Base-by-base conservation (phyloP, 2,329 filamentous ascomycete genomes). In the Alternaria solani region DNA sequence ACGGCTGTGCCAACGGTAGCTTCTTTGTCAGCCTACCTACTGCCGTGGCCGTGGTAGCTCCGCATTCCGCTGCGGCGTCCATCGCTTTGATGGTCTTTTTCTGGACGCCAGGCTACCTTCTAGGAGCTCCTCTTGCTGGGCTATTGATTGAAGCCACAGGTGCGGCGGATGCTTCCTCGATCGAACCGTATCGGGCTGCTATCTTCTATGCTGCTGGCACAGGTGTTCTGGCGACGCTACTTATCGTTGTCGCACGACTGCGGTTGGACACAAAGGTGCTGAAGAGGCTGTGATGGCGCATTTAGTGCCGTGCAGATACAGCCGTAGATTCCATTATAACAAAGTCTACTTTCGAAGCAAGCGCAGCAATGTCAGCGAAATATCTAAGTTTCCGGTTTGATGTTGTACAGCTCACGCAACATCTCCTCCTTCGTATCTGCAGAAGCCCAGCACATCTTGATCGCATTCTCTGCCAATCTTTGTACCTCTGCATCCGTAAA, bases 361-460 rank as follows among this genome's bases (percentile, higher is more conserved):
- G 0, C 8, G 8, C 3, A 38, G n/a, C n/a, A 20, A 14, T 41
- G 18, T 18, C 18, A 23, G 3, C 3, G 20, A 23, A 12, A 3
- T 39, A 39, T 23, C 30, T 36, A 36, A 34, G 9, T 42, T 20
- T n/a, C 38, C 3, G 36, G 2, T 1, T 52, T 12, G 18, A 52
- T 30, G 18, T n/a, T 20, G 6, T 42, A 52, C 26, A 52, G 38
- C 26, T 41, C 18, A 18, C n/a, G 7, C 18, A 52, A 58, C 55
- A 58, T 48, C 25, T 23, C 1, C 47, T 30, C 42, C 32, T 44
- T 62, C 38, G 26, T 30, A 14, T 72, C 63, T 1, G 76, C 71
- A 14, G 74, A 65, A 9, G 82, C 82, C 84, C 83, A 86, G 38
- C 75, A 81, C 60, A 83, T 82, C 7, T 81, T 78, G 7, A 85